Base-by-base conservation (phyloP, 1,139 yeast species). In the Hyphopichia burtonii region DNA sequence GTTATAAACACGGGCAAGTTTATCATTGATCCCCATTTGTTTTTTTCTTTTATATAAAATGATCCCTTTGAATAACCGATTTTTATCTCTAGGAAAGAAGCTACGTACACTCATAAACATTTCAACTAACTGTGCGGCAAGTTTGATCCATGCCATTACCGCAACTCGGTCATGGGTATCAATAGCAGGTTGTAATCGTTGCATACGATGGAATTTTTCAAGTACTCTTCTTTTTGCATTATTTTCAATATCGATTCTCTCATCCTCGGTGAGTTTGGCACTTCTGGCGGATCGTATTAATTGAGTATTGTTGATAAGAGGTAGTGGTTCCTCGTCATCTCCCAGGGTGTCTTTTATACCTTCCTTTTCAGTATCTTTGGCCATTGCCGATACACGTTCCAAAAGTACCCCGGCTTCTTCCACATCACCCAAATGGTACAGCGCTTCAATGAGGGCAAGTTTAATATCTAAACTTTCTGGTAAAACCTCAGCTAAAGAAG, bases 81-180 rank as follows among this genome's bases (percentile, higher is more conserved):
- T 82, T 44, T 83, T 78, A 54, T 88, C 95, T 39, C 81, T 72
- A 1, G 93, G 88, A 56, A 87, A 91, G 51, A 93, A 87, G 52
- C 80, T 80, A 44, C 83, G 77, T 8, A 88, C 90, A 43, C 83
- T 79, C 25, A 86, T 78, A 57, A 93, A 91, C 49, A 87, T 80
- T 55, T 88, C 96, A 37, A 91, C 80, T 42, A 94, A 71, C 48
- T 86, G 95, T 2, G 87, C 78, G 0, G 95, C 96, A 11, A 84
- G 70, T 48, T 89, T 89, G 51, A 87, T 75, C 98, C 98, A 93
- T 11, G 89, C 80, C 12, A 77, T 71, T 0, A 82, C 78, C 5
- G 94, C 89, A 10, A 82, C 79, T 9, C 63, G 59, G 43, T 85
- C 85, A 2, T 82, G 83, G 12, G 61, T 60, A 27, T 67, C 68